phyloP scores from a whole-genome alignment of 805 yeast species.

The Saccharomycopsis guyanensis region DNA sequence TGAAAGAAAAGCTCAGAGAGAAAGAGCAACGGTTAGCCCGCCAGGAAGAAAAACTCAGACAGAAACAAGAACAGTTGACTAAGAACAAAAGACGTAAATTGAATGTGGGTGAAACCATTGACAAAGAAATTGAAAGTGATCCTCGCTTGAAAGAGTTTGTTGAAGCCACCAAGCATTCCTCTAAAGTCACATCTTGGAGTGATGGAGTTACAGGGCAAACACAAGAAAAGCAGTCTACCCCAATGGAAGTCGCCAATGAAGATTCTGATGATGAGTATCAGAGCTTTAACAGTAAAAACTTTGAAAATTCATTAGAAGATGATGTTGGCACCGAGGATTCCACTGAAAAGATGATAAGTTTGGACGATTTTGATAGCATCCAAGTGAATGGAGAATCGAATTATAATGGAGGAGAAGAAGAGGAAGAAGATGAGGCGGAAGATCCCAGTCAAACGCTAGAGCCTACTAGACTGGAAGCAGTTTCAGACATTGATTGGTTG shows the following conservation, averaged over 20 bases:
- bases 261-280: constrained; percentile 40
- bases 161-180: constrained; percentile 73
- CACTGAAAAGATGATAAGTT: constrained; percentile 40
- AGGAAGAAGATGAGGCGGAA: constrained; percentile 25
- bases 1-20: constrained; percentile 46
- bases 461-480: constrained; percentile 31
- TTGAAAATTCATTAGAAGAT: constrained; percentile 22
- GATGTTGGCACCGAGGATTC: constrained; percentile 35
- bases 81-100: constrained; percentile 25
- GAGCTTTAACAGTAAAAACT: too few relatives aligned
- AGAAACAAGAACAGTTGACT: constrained; percentile 36
- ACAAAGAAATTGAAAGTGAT: constrained; percentile 54
- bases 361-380: constrained; percentile 27
- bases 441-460: too few relatives aligned
- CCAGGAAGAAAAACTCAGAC: constrained; percentile 39
- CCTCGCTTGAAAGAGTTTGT: constrained; percentile 72
- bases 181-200: constrained; percentile 71
- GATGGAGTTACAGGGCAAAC: constrained; percentile 34
- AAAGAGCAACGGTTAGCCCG: constrained; percentile 38
- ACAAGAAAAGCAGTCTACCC: constrained; percentile 22
- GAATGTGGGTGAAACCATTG: constrained; percentile 32
- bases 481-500: constrained; percentile 85
- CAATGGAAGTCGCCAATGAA: constrained; percentile 30
- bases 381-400: constrained; percentile 8
- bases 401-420: constrained; percentile 8